These are phyloP conservation scores for Citrus glauca DNA, from an alignment of 345 rosid genomes.

Conservation along the genomic window DNA sequence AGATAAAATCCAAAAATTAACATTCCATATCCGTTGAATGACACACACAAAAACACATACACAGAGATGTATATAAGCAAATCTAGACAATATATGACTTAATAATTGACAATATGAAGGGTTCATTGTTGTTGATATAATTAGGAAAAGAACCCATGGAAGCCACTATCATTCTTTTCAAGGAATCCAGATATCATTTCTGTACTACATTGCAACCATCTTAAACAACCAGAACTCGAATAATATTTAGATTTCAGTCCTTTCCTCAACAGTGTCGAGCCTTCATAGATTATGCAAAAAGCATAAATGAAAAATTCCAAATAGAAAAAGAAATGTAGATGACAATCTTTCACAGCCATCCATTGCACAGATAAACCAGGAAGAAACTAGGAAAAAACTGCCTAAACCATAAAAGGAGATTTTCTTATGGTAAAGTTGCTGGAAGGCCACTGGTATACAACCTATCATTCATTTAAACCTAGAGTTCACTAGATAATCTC, in stretches of 20 bases:
- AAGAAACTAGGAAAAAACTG: background rate
- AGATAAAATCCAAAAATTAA: background rate
- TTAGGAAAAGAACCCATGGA: background rate
- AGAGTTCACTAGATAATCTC: background rate
- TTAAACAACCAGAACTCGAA: background rate
- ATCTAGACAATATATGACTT: background rate
- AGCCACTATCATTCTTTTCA: background rate
- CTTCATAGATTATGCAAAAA: background rate
- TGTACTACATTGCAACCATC: background rate
- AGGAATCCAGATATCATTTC: background rate
- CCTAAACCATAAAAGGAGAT: background rate
- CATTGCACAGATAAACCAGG: background rate
- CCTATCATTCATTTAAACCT: background rate
- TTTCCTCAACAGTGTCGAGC: background rate
- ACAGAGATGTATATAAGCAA: background rate
- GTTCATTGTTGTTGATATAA: background rate
- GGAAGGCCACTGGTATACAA: conserved; percentile 8
- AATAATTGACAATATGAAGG: conserved; percentile 1
- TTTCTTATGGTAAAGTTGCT: conserved; percentile 8
- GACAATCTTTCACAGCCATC: background rate
- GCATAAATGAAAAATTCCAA: background rate
- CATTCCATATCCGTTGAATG: background rate
- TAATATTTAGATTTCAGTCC: background rate
- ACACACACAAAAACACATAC: background rate
- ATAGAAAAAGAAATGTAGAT: background rate